These are phyloP conservation scores for Waitea zeae DNA, from an alignment of 1,284 basidiomycete species.

Conservation along the genomic window DNA sequence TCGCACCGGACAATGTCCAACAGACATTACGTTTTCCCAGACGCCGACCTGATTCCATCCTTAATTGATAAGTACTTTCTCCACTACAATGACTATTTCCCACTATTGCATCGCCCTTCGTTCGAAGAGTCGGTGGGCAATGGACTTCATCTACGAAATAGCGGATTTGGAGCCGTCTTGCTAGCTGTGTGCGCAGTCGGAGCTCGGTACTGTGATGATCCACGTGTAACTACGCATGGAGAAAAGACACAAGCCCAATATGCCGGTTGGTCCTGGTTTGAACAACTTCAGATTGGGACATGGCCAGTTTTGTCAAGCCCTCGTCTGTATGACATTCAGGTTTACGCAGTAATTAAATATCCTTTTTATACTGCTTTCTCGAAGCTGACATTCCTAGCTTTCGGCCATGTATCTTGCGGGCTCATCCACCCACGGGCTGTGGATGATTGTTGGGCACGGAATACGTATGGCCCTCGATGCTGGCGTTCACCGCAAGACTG, in stretches of 20 bases:
- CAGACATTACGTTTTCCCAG: constrained; percentile 30
- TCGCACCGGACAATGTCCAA: no score
- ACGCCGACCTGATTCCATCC: constrained; percentile 35
- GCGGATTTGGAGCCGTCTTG: constrained; percentile 23
- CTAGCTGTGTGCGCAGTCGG: constrained; percentile 29
- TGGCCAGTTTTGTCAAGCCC: neutral
- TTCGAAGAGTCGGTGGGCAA: constrained; percentile 31
- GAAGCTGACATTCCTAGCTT: constrained; percentile 1
- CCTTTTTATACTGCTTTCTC: neutral
- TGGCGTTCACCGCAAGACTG: constrained; percentile 27
- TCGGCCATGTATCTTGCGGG: constrained; percentile 12
- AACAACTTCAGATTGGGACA: constrained; percentile 12
- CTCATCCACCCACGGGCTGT: constrained; percentile 32
- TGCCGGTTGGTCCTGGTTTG: constrained; percentile 26
- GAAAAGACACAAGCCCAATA: constrained; percentile 13
- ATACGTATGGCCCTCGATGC: constrained; percentile 37
- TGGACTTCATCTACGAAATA: constrained; percentile 19
- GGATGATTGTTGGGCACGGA: constrained; percentile 38
- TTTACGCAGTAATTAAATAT: neutral
- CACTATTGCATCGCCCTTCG: constrained; percentile 63
- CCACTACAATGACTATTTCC: constrained; percentile 40
- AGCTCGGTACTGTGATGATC: constrained; percentile 23
- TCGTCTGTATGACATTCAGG: constrained; percentile 2
- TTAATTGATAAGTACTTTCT: constrained; percentile 61
- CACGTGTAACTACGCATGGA: constrained; percentile 16